Conservation (phyloP, 306 rosid species). For the Vicia villosa region DNA sequence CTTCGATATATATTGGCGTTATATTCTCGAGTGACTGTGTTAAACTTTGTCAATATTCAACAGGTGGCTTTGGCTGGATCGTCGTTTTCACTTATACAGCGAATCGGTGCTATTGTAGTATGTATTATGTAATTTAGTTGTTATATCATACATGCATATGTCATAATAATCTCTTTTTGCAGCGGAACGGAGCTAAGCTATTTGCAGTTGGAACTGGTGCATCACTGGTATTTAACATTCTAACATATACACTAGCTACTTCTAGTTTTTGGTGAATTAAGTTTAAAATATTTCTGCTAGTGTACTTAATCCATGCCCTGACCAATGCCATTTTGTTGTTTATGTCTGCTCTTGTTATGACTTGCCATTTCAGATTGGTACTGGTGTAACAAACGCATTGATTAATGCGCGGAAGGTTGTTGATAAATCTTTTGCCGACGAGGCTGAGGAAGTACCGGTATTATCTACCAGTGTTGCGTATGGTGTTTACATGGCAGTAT, state of each 20-base stretch:
- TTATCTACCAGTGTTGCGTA: slow-evolving; percentile 81
- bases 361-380: slow-evolving; percentile 66
- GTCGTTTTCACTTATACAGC: slow-evolving; percentile 50
- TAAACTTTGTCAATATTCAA: slow-evolving; percentile 31
- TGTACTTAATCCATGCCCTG: too few relatives aligned
- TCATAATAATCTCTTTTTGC: slow-evolving; percentile 46
- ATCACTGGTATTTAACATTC: slow-evolving; percentile 50
- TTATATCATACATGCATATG: neutral
- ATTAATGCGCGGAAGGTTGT: slow-evolving; percentile 68
- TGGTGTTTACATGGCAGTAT: slow-evolving; percentile 91
- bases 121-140: slow-evolving; percentile 28
- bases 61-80: slow-evolving; percentile 67
- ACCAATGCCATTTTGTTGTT: too few relatives aligned
- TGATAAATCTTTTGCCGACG: slow-evolving; percentile 73
- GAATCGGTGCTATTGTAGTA: slow-evolving; percentile 78
- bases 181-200: slow-evolving; percentile 91
- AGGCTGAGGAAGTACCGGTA: slow-evolving; percentile 82
- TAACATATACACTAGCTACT: neutral
- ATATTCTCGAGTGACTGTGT: slow-evolving; percentile 1
- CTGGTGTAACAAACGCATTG: slow-evolving; percentile 83
- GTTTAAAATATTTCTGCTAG: slow-evolving; percentile 1
- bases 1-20: neutral
- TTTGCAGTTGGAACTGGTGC: slow-evolving; percentile 91
- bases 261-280: neutral
- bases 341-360: too few relatives aligned